Conservation (phyloP, 441 rosid species). For the Pelargonium fulgidum region DNA sequence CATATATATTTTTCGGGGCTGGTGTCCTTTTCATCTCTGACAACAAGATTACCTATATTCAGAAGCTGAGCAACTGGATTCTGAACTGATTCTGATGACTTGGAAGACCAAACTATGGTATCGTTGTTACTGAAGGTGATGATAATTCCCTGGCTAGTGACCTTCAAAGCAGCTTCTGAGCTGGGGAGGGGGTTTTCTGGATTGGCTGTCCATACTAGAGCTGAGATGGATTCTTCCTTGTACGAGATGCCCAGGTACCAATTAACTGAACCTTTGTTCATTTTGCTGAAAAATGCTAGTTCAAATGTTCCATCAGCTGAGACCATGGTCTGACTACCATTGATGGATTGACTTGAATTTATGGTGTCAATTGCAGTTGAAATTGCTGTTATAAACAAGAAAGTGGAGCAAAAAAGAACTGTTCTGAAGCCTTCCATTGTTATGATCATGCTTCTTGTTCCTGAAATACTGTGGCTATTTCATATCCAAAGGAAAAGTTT, state of each 20-base stretch:
- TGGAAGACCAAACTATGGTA: neutral
- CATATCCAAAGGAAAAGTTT: neutral
- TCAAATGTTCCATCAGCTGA: neutral
- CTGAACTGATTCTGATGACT: neutral
- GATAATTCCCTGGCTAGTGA: neutral
- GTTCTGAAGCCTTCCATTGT: neutral
- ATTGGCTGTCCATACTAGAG: neutral
- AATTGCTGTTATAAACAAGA: neutral
- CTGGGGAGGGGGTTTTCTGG: neutral
- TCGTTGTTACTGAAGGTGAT: neutral
- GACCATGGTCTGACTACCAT: neutral
- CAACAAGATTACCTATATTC: constrained; percentile 6
- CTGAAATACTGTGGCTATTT: too few relatives aligned
- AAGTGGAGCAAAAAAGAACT: neutral
- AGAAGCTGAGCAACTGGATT: neutral
- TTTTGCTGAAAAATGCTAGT: neutral
- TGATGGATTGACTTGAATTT: neutral
- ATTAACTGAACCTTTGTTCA: neutral
- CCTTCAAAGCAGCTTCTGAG: neutral
- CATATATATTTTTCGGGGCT: neutral
- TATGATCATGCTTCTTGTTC: neutral
- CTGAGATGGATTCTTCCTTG: too few relatives aligned
- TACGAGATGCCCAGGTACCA: too few relatives aligned
- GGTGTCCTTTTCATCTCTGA: neutral
- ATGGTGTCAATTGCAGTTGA: neutral